phyloP scores from a whole-genome alignment of 805 yeast genomes.

The Komagataella kurtzmanii region DNA sequence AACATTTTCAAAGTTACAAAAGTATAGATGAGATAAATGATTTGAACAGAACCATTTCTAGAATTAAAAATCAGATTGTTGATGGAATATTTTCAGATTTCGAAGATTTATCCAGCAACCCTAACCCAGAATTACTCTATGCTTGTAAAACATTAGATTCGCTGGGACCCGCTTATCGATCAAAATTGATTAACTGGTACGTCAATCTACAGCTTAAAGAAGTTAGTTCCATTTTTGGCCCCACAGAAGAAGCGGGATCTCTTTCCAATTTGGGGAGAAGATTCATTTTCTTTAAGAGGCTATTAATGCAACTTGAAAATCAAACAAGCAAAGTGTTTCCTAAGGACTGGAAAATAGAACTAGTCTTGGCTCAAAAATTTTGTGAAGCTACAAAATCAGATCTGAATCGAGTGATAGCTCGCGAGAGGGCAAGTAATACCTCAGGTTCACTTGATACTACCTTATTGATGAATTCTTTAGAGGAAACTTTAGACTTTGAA shows the following conservation, averaged over 20 bases:
- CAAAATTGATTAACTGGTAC: conserved; percentile 61
- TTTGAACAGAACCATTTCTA: conserved; percentile 43
- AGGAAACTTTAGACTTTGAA: conserved; percentile 78
- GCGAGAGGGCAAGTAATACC: conserved; percentile 16
- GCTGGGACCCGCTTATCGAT: conserved; percentile 41
- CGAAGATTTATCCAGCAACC: conserved; percentile 25
- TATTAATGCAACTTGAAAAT: conserved; percentile 44
- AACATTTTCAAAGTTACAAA: conserved; percentile 66
- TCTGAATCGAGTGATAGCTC: conserved; percentile 35
- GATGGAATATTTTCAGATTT: conserved; percentile 68
- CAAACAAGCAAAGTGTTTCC: conserved; percentile 49
- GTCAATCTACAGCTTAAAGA: conserved; percentile 59
- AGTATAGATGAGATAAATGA: conserved; percentile 70
- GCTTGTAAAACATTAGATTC: conserved; percentile 66
- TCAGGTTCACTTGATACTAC: conserved; percentile 38
- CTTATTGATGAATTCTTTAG: conserved; percentile 51
- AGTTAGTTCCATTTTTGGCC: conserved; percentile 58
- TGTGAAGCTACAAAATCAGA: conserved; percentile 62
- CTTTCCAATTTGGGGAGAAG: conserved; percentile 77
- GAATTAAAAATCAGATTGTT: conserved; percentile 44
- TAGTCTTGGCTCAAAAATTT: conserved; percentile 46
- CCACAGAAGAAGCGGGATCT: conserved; percentile 88
- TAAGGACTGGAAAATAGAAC: conserved; percentile 53
- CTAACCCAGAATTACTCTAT: conserved; percentile 27
- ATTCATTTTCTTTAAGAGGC: conserved; percentile 67